These are phyloP conservation scores for Flaveria floridana DNA, from an alignment of 140 eudicot genomes.

Conservation along the genomic window DNA sequence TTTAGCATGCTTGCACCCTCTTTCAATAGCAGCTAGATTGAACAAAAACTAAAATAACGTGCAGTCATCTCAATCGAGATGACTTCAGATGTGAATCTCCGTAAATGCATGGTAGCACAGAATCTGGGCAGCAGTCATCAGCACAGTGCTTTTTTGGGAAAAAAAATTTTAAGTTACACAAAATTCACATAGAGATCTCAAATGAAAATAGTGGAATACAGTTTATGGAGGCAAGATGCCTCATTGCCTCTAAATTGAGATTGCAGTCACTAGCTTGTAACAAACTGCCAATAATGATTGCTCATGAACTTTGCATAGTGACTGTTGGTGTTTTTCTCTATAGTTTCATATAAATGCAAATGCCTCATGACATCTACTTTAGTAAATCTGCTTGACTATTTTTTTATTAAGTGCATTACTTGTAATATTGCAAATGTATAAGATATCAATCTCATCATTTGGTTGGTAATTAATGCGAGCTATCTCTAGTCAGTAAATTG, in stretches of 20 bases:
- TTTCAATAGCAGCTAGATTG: background rate
- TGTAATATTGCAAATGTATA: conserved; percentile 7
- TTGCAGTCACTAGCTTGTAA: background rate
- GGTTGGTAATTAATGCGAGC: background rate
- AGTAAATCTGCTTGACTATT: background rate
- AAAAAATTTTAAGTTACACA: background rate
- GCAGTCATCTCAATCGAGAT: background rate
- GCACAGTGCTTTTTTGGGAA: background rate
- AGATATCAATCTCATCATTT: background rate
- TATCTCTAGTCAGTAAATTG: conserved; percentile 13
- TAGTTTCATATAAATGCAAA: background rate
- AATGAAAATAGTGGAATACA: background rate
- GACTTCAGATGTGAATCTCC: conserved; percentile 8
- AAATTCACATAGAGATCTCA: background rate
- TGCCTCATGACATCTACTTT: background rate
- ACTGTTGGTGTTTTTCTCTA: background rate
- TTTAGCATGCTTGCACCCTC: conserved; percentile 2
- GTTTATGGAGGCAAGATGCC: conserved; percentile 4
- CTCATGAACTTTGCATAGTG: conserved; percentile 7
- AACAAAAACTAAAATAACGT: background rate
- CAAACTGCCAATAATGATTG: background rate
- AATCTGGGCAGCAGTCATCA: conserved; percentile 9
- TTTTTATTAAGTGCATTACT: background rate
- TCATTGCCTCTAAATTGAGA: background rate
- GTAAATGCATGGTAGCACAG: background rate